Evolutionary conservation across 495 filamentous ascomycete genomes (phyloP), one percentile per base, ranked within the genome.

Genomic region (Aspergillus bertholletiae): DNA sequence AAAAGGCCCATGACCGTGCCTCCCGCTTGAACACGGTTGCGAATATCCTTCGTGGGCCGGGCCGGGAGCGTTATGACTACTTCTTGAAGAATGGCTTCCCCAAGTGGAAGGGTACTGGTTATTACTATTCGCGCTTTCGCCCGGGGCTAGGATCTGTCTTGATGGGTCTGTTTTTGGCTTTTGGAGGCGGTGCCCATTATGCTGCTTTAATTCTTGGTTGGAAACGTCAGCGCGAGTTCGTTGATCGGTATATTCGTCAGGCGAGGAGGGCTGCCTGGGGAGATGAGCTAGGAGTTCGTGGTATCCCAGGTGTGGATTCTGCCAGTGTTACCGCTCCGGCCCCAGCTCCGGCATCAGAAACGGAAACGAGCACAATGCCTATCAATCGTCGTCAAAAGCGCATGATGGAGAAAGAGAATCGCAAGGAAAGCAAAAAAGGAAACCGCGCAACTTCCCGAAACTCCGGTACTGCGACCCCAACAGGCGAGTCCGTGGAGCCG

Each of bases 51-150:
- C 86, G 88, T 50, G 91, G 93, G 1, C 74, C 84, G 2, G 74
- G 75, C 20, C 83, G 95, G 39, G 90, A 88, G 62, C 88, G 95
- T 49, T 99, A 99, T 69, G 92, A 99, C 69, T 84, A 96, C 69
- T 99, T 99, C 76, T 75, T 99, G 50, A 80, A 77, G 62, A 90
- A 97, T 72, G 94, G 94, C 20, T 99, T 99, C 72, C 94, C 94
- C 11, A 84, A 81, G 46, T 98, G 95, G 94, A 89, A 88, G 69
- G 94, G 95, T 30, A 97, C 94, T 17, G 95, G 92, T 49, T 99
- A 97, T 78, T 97, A 97, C 79, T 99, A 97, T 74, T 86, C 79
- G 51, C 87, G 94, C 7, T 96, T 90, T 79, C 83, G 94, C 24
- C 94, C 94, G 1, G 94, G 94, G 11, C 74, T 97, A 9, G 90